phyloP scores from a whole-genome alignment of 306 rosid species.

The Glycine latifolia region DNA sequence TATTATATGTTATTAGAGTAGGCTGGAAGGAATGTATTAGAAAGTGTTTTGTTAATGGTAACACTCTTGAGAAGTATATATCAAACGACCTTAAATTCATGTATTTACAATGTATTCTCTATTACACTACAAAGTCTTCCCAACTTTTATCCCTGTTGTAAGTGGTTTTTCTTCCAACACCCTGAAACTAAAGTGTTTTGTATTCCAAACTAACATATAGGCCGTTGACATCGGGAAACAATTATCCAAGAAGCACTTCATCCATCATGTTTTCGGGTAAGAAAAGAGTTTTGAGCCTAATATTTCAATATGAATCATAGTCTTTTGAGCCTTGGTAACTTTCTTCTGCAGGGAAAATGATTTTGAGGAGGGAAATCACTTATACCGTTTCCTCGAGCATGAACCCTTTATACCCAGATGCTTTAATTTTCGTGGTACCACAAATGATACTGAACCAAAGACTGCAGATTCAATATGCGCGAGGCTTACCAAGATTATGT shows the following conservation, averaged over 20 bases:
- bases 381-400: constrained; percentile 91
- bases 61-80: not conserved
- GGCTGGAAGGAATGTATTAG: too few relatives aligned
- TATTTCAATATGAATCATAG: not conserved
- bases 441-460: constrained; percentile 73
- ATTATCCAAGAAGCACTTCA: constrained; percentile 75
- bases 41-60: too few relatives aligned
- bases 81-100: not conserved
- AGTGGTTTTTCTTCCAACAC: not conserved
- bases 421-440: constrained; percentile 72
- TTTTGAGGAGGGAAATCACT: constrained; percentile 84
- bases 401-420: constrained; percentile 72
- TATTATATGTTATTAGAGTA: too few relatives aligned
- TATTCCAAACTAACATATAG: constrained; percentile 52
- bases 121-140: too few relatives aligned
- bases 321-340: constrained; percentile 37
- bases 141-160: not conserved
- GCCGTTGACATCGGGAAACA: constrained; percentile 86
- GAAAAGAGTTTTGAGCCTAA: constrained; percentile 12
- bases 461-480: constrained; percentile 65
- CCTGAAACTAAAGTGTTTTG: constrained; percentile 23
- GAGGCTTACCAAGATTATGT: constrained; percentile 80
- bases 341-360: constrained; percentile 71
- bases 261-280: constrained; percentile 94
- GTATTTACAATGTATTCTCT: not conserved